A percentile compares a stretch with the other conserved stretches of the same genome.
phyloP scores from a whole-genome alignment of 805 yeast species.

The Ogataea pignaliae region DNA sequence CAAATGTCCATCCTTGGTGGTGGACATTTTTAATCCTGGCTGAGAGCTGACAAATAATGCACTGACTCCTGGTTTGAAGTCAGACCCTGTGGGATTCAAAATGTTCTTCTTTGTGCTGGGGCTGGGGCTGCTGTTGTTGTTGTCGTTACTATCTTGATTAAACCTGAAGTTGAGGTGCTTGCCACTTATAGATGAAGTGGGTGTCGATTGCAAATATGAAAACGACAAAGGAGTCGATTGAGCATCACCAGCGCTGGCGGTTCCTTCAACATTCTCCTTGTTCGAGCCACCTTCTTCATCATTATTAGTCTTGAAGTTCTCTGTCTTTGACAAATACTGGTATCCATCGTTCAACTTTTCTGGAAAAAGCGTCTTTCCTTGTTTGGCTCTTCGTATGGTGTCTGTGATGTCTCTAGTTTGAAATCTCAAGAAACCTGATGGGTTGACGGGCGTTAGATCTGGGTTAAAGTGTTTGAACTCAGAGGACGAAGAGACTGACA shows the following conservation, averaged over 20 bases:
- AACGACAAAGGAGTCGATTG: constrained; percentile 12
- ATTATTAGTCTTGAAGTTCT: neutral
- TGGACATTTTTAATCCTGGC: constrained; percentile 19
- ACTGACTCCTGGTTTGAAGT: constrained; percentile 9
- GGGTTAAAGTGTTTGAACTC: constrained; percentile 4
- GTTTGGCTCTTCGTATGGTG: constrained; percentile 21
- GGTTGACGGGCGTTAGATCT: constrained; percentile 15
- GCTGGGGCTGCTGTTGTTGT: neutral
- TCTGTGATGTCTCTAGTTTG: constrained; percentile 15
- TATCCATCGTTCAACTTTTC: constrained; percentile 20
- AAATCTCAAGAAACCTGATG: neutral
- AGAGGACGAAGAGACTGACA: neutral
- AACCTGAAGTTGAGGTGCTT: constrained; percentile 6
- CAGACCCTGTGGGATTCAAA: too few relatives aligned
- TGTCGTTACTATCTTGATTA: neutral
- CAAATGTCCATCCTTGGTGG: constrained; percentile 16
- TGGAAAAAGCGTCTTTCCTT: constrained; percentile 25
- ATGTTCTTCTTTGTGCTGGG: constrained; percentile 3
- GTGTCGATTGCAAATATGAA: constrained; percentile 3
- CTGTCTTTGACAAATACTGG: constrained; percentile 9
- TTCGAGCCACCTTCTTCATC: neutral
- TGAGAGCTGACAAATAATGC: constrained; percentile 19
- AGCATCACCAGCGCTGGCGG: constrained; percentile 4
- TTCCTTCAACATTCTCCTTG: neutral
- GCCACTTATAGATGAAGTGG: constrained; percentile 3